phyloP scores from a whole-genome alignment of 805 yeast genomes.

The Jamesozyma spencerorum region DNA sequence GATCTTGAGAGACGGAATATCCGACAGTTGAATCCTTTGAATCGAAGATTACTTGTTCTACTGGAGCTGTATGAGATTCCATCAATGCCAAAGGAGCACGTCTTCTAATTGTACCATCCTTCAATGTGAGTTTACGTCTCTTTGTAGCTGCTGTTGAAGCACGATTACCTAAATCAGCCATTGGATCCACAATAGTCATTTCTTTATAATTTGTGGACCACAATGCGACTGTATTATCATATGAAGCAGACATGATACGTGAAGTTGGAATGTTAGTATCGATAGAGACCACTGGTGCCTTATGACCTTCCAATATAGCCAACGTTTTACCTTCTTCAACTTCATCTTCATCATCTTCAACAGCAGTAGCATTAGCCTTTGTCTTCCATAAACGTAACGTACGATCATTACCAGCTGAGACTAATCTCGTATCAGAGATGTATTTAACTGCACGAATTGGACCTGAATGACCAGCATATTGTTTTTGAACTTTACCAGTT shows the following conservation, averaged over 20 bases:
- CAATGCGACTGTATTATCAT: slow-evolving; percentile 68
- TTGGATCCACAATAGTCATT: slow-evolving; percentile 54
- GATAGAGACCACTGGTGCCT: slow-evolving; percentile 72
- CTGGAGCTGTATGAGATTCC: slow-evolving; percentile 80
- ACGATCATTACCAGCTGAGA: slow-evolving; percentile 84
- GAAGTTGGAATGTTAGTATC: slow-evolving; percentile 47
- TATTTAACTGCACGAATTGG: slow-evolving; percentile 78
- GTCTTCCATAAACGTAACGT: slow-evolving; percentile 77
- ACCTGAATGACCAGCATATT: slow-evolving; percentile 80
- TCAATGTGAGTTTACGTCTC: slow-evolving; percentile 72
- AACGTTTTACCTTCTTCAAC: slow-evolving; percentile 63
- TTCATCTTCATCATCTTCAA: slow-evolving; percentile 38
- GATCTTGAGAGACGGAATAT: slow-evolving; percentile 93
- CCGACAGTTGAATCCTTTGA: slow-evolving; percentile 66
- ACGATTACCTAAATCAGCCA: slow-evolving; percentile 35
- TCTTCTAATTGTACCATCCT: slow-evolving; percentile 66
- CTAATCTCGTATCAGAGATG: slow-evolving; percentile 64
- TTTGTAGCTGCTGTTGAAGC: slow-evolving; percentile 73
- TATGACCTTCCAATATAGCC: slow-evolving; percentile 85
- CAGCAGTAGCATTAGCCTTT: slow-evolving; percentile 9
- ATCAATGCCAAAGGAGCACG: slow-evolving; percentile 73
- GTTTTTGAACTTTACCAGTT: slow-evolving; percentile 71
- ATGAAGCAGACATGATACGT: slow-evolving; percentile 74
- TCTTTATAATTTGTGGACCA: slow-evolving; percentile 88
- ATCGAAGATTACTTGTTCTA: slow-evolving; percentile 75